A percentile compares a stretch with the other conserved stretches of the same genome.
phyloP scores from a whole-genome alignment of 1,284 basidiomycete species.

The Ceratobasidium sp. region DNA sequence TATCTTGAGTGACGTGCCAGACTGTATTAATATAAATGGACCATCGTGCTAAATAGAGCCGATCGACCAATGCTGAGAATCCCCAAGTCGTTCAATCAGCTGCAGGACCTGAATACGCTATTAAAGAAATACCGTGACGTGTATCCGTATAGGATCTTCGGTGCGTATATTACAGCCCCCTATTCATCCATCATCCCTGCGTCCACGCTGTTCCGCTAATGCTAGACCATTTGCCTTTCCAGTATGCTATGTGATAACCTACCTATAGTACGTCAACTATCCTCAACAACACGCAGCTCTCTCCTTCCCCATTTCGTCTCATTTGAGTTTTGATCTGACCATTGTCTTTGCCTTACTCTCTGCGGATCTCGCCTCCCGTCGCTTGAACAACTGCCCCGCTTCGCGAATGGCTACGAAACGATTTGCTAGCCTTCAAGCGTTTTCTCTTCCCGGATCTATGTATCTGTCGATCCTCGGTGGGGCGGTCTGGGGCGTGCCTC shows the following conservation, averaged over 20 bases:
- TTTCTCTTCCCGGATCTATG: slow-evolving; percentile 97
- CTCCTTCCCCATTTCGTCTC: slow-evolving; percentile 15
- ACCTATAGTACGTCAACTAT: slow-evolving; percentile 79
- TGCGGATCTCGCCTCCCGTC: background rate
- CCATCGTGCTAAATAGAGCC: slow-evolving; percentile 54
- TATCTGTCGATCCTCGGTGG: slow-evolving; percentile 97
- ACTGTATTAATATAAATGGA: background rate
- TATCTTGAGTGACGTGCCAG: background rate
- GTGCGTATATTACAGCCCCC: slow-evolving; percentile 15
- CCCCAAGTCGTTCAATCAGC: slow-evolving; percentile 82
- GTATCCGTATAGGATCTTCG: slow-evolving; percentile 75
- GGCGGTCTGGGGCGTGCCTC: slow-evolving; percentile 92
- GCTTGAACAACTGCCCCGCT: slow-evolving; percentile 11
- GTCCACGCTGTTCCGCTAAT: background rate
- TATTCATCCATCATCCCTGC: background rate
- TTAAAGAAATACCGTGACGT: slow-evolving; percentile 89
- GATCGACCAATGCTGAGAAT: slow-evolving; percentile 78
- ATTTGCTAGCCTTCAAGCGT: slow-evolving; percentile 82
- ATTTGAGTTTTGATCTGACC: slow-evolving; percentile 5
- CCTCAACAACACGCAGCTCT: slow-evolving; percentile 43
- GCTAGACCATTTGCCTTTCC: slow-evolving; percentile 48
- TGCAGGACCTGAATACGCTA: slow-evolving; percentile 80
- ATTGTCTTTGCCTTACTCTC: background rate
- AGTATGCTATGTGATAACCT: slow-evolving; percentile 84
- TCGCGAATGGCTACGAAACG: background rate